Evolutionary conservation across 768 basidiomycete genomes (phyloP).

Genomic region (Termitomyces eurrhizus): DNA sequence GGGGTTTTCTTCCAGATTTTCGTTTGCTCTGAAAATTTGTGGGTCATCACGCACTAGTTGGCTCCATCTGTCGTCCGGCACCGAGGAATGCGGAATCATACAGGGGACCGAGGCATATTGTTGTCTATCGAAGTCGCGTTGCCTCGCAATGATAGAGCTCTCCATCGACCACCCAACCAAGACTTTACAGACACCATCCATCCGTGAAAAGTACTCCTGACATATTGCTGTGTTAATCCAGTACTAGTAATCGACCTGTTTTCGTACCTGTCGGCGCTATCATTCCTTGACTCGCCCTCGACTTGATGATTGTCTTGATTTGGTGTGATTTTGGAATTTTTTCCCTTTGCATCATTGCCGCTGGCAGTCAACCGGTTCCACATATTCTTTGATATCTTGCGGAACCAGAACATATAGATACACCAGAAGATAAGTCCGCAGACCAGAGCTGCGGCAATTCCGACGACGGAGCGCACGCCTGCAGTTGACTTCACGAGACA

Average conservation of each 20-base stretch:
- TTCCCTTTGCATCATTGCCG: not conserved
- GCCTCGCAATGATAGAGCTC: not conserved
- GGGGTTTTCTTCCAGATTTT: no score
- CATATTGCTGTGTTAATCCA: not conserved
- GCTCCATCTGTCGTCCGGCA: no score
- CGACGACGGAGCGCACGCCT: not conserved
- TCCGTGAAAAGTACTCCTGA: no score
- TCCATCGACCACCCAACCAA: not conserved
- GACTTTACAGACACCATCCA: not conserved
- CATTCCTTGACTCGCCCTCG: not conserved
- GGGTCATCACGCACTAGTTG: no score
- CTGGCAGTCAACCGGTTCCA: not conserved
- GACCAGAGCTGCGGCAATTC: not conserved
- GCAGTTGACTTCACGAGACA: conserved; percentile 2
- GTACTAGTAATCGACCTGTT: no score
- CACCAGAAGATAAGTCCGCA: conserved; percentile 4
- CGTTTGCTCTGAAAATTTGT: no score
- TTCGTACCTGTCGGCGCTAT: not conserved
- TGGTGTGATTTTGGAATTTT: no score
- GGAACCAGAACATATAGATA: not conserved
- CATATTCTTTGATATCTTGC: no score
- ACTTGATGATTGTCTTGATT: not conserved
- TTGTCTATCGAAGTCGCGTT: not conserved
- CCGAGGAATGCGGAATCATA: not conserved
- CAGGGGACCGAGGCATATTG: not conserved